A percentile compares a stretch with the other conserved stretches of the same genome.
Evolutionary conservation across 441 rosid species (phyloP).

Genomic region (Erodium trifolium): DNA sequence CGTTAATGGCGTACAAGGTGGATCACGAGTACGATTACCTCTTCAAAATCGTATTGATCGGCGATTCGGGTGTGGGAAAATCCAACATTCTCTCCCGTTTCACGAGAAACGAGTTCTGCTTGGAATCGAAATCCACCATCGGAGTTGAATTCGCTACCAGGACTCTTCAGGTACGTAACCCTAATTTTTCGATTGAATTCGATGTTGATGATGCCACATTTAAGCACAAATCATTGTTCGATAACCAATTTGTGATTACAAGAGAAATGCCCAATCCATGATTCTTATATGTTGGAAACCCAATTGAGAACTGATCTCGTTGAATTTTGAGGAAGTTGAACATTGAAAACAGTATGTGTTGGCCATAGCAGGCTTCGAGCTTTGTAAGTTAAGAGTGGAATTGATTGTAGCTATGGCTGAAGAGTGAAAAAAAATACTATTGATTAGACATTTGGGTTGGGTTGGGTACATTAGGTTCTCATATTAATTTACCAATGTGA

Average conservation of each 20-base stretch:
- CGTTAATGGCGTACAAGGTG: not conserved
- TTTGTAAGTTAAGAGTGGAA: not conserved
- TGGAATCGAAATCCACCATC: not conserved
- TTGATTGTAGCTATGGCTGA: not conserved
- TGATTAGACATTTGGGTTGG: too few species aligned
- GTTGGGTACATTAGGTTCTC: too few species aligned
- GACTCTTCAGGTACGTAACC: conserved; percentile 1
- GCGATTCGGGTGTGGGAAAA: too few species aligned
- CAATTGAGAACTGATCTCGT: too few species aligned
- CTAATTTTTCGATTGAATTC: not conserved
- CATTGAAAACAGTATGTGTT: not conserved
- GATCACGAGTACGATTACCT: not conserved
- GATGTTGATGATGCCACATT: not conserved
- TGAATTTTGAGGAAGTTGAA: too few species aligned
- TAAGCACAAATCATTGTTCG: not conserved
- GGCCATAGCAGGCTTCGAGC: not conserved
- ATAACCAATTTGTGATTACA: too few species aligned
- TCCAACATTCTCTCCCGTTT: conserved; percentile 1
- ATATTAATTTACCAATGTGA: too few species aligned
- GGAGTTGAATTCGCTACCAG: not conserved
- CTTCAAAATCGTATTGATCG: too few species aligned
- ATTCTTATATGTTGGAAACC: too few species aligned
- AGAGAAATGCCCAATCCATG: too few species aligned
- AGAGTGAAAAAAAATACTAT: too few species aligned
- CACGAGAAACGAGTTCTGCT: conserved; percentile 4